phyloP scores from a whole-genome alignment of 208 protist genomes.

The Leishmania turanica region DNA sequence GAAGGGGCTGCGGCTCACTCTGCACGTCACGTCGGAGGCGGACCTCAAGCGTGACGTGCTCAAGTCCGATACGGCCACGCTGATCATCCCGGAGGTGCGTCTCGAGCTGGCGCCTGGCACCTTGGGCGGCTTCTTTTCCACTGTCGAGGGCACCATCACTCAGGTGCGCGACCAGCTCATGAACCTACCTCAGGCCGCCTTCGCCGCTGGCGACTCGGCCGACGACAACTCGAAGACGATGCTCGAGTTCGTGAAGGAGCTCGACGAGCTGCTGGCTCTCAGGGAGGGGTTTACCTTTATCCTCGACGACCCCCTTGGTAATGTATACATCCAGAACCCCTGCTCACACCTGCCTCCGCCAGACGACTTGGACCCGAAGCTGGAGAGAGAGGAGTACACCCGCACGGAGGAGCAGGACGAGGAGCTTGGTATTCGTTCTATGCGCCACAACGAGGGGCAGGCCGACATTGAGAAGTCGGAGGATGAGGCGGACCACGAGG shows the following conservation, averaged over 20 bases:
- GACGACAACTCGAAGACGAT: slow-evolving; percentile 69
- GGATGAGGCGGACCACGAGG: not conserved
- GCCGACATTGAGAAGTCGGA: not conserved
- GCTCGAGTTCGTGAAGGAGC: slow-evolving; percentile 78
- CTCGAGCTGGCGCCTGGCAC: slow-evolving; percentile 90
- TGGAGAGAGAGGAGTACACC: slow-evolving; percentile 79
- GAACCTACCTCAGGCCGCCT: slow-evolving; percentile 77
- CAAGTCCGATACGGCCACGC: slow-evolving; percentile 92
- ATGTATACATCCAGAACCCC: slow-evolving; percentile 94
- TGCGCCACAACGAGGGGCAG: slow-evolving; percentile 45
- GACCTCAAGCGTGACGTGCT: slow-evolving; percentile 95
- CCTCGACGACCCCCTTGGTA: slow-evolving; percentile 92
- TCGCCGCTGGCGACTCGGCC: slow-evolving; percentile 76
- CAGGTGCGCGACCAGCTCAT: slow-evolving; percentile 89
- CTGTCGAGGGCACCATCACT: slow-evolving; percentile 92
- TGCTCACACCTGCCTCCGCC: slow-evolving; percentile 82
- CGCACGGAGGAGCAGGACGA: slow-evolving; percentile 94
- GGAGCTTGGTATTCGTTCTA: slow-evolving; percentile 90
- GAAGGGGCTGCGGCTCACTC: slow-evolving; percentile 69
- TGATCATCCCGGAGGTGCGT: slow-evolving; percentile 89
- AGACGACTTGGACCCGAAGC: slow-evolving; percentile 84
- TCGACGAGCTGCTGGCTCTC: slow-evolving; percentile 67
- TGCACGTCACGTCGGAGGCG: slow-evolving; percentile 72
- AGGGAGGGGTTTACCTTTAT: slow-evolving; percentile 91
- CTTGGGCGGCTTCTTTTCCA: slow-evolving; percentile 94